Evolutionary conservation across 345 rosid species (phyloP).

Genomic region (Eucalyptus curtisii): DNA sequence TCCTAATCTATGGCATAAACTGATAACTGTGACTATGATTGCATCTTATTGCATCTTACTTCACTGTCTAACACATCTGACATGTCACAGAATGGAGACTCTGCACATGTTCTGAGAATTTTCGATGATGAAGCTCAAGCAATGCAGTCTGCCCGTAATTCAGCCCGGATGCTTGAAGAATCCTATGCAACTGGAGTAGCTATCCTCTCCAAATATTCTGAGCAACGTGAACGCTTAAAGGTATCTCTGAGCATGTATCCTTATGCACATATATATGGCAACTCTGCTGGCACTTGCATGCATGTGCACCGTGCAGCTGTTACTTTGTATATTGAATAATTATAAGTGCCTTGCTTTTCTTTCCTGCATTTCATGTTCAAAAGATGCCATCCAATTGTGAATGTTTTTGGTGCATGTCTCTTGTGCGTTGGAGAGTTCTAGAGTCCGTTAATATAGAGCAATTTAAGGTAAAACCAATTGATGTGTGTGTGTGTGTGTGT

Average conservation of each 20-base stretch:
- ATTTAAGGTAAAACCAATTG: neutral
- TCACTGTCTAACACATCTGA: neutral
- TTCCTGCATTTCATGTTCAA: neutral
- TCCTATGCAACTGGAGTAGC: constrained; percentile 73
- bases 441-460: neutral
- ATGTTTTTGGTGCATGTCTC: neutral
- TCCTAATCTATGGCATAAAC: neutral
- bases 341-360: neutral
- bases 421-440: neutral
- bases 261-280: neutral
- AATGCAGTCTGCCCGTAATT: constrained; percentile 70
- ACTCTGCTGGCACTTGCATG: neutral
- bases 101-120: constrained; percentile 75
- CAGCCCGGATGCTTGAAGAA: constrained; percentile 76
- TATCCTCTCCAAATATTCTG: constrained; percentile 76
- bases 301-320: neutral
- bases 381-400: neutral
- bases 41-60: neutral
- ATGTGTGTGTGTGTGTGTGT: neutral
- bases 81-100: constrained; percentile 54
- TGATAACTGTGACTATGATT: neutral
- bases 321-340: neutral
- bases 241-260: constrained; percentile 14
- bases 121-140: constrained; percentile 92
- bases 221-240: constrained; percentile 90